These are phyloP conservation scores for Sclerotinia spermophila DNA, from an alignment of 2,329 filamentous ascomycete genomes.

Conservation along the genomic window DNA sequence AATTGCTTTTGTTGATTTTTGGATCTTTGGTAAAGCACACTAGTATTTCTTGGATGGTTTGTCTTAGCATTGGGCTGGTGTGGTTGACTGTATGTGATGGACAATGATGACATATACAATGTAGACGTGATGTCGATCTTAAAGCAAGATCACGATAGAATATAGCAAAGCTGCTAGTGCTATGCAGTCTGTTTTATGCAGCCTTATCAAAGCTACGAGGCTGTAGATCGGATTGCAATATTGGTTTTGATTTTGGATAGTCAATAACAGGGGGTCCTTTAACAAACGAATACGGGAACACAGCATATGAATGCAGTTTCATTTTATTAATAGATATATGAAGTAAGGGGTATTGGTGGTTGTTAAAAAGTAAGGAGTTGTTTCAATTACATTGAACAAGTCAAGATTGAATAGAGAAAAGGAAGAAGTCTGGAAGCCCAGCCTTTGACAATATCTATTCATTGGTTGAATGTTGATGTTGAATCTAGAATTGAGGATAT, in stretches of 20 bases:
- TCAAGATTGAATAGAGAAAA: background rate
- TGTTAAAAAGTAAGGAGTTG: slow-evolving; percentile 6
- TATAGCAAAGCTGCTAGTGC: background rate
- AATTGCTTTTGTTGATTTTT: background rate
- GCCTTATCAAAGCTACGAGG: background rate
- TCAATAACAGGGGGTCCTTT: background rate
- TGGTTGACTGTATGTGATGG: too few species aligned
- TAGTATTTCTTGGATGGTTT: background rate
- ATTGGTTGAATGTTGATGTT: background rate
- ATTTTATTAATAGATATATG: background rate
- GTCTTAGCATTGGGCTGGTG: background rate
- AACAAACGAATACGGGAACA: background rate
- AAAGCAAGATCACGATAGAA: background rate
- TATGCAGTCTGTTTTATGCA: slow-evolving; percentile 13
- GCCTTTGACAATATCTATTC: background rate
- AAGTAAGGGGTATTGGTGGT: background rate
- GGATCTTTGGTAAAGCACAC: background rate
- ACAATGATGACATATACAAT: background rate
- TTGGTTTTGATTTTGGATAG: background rate
- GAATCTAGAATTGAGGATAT: slow-evolving; percentile 10
- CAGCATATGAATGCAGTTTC: background rate
- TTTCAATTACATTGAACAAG: slow-evolving; percentile 9
- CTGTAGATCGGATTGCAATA: background rate
- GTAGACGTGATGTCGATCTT: slow-evolving; percentile 1
- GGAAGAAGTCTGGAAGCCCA: background rate